These are phyloP conservation scores for Zymoseptoria tritici DNA, from an alignment of 2,329 filamentous ascomycete genomes.

Conservation along the genomic window DNA sequence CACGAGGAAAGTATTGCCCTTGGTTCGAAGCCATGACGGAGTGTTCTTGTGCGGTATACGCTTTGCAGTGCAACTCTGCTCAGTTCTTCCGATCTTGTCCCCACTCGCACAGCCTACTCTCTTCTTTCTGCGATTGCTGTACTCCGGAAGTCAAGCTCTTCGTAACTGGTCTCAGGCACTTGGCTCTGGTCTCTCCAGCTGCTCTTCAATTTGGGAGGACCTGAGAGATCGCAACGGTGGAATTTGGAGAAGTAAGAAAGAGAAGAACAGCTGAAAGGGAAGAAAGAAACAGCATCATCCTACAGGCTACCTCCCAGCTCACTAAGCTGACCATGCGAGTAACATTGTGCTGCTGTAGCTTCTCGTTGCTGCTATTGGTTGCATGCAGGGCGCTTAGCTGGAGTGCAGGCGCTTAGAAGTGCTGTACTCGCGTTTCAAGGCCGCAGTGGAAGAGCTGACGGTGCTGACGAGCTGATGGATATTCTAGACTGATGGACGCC, in stretches of 20 bases:
- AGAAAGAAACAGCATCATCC: background rate
- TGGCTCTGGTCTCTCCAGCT: background rate
- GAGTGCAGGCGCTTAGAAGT: background rate
- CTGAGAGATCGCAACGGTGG: background rate
- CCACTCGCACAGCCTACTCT: background rate
- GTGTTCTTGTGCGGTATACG: background rate
- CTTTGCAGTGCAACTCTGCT: background rate
- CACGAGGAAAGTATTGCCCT: slow-evolving; percentile 28
- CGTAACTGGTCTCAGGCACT: background rate
- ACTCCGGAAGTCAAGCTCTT: background rate
- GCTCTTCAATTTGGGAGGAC: background rate
- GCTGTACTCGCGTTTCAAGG: slow-evolving; percentile 28
- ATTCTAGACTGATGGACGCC: too few relatives aligned
- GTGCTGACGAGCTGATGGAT: slow-evolving; percentile 35
- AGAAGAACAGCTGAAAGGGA: background rate
- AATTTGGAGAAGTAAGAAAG: background rate
- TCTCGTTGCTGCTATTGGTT: slow-evolving; percentile 12
- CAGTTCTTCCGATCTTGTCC: background rate
- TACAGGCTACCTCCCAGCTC: slow-evolving; percentile 1
- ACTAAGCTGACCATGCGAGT: slow-evolving; percentile 10
- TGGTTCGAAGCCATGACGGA: slow-evolving; percentile 17
- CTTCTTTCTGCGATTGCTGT: background rate
- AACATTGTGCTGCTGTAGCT: slow-evolving; percentile 10
- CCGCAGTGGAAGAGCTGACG: slow-evolving; percentile 54
- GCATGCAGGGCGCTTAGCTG: slow-evolving; percentile 10